A percentile compares a stretch with the other conserved stretches of the same genome.
These are phyloP conservation scores for Diaporthe aspalathi DNA, from an alignment of 2,329 filamentous ascomycete genomes.

Conservation along the genomic window DNA sequence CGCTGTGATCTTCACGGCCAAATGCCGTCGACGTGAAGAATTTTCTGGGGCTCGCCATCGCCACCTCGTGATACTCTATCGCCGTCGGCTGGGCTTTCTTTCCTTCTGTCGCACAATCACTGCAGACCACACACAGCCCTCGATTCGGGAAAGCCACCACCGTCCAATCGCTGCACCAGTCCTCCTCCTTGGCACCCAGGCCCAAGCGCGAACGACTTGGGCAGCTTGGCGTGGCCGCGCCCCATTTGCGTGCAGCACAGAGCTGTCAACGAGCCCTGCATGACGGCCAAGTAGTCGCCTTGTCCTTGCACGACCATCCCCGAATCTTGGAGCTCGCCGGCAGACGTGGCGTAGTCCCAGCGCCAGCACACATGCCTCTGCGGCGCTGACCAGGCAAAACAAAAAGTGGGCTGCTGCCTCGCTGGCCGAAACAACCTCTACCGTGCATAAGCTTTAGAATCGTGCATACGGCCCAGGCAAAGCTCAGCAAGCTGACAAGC, in stretches of 20 bases:
- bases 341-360: slow-evolving; percentile 22
- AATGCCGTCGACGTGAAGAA: neutral
- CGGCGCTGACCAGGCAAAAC: neutral
- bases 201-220: slow-evolving; percentile 15
- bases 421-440: slow-evolving; percentile 7
- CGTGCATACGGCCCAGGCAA: slow-evolving; percentile 19
- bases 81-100: neutral
- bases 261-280: slow-evolving; percentile 23
- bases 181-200: neutral
- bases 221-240: slow-evolving; percentile 24
- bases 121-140: slow-evolving; percentile 28
- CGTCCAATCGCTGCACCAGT: slow-evolving; percentile 13
- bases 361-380: neutral
- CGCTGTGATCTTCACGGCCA: neutral
- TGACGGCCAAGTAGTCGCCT: neutral
- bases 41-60: slow-evolving; percentile 12
- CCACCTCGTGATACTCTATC: slow-evolving; percentile 20
- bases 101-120: slow-evolving; percentile 10
- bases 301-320: slow-evolving; percentile 17
- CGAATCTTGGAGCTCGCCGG: slow-evolving; percentile 17
- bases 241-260: neutral
- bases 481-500: slow-evolving; percentile 1
- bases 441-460: slow-evolving; percentile 12
- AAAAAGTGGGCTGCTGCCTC: slow-evolving; percentile 19
- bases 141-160: neutral